A percentile compares a stretch with the other conserved stretches of the same genome.
Conservation (phyloP, 2,329 filamentous ascomycete genomes). For the Penicillium concentricum region DNA sequence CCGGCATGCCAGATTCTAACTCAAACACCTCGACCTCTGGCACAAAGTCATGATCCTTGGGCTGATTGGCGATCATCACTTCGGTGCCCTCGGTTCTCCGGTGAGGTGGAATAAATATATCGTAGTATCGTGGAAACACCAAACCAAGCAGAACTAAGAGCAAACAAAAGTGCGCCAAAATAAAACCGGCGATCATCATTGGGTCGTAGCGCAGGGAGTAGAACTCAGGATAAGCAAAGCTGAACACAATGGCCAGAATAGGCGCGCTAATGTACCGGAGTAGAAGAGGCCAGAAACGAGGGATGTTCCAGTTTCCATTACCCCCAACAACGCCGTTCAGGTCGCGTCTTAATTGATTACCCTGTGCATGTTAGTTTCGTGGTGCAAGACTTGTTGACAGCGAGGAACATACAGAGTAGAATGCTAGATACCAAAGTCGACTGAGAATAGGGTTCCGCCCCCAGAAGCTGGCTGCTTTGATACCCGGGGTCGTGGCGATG, state of each 20-base stretch:
- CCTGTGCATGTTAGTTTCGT: conserved; percentile 34
- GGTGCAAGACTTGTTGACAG: too few relatives aligned
- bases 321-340: conserved; percentile 55
- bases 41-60: neutral
- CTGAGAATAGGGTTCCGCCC: conserved; percentile 37
- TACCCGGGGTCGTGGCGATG: conserved; percentile 42
- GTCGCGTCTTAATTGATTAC: conserved; percentile 57
- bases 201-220: conserved; percentile 51
- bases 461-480: conserved; percentile 46
- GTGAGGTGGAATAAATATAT: conserved; percentile 51
- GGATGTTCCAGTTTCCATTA: conserved; percentile 58
- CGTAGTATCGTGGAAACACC: conserved; percentile 55
- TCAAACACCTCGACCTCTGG: neutral
- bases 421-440: conserved; percentile 55
- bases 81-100: conserved; percentile 47
- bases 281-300: conserved; percentile 51
- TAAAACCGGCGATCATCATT: conserved; percentile 53
- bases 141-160: conserved; percentile 51
- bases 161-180: conserved; percentile 49
- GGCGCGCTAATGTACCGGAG: conserved; percentile 53
- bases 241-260: conserved; percentile 53
- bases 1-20: neutral
- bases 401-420: conserved; percentile 54
- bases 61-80: neutral
- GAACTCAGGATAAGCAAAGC: conserved; percentile 54